Evolutionary conservation across 108 stramenopile species (phyloP).

Genomic region (Nitzschia sp.): DNA sequence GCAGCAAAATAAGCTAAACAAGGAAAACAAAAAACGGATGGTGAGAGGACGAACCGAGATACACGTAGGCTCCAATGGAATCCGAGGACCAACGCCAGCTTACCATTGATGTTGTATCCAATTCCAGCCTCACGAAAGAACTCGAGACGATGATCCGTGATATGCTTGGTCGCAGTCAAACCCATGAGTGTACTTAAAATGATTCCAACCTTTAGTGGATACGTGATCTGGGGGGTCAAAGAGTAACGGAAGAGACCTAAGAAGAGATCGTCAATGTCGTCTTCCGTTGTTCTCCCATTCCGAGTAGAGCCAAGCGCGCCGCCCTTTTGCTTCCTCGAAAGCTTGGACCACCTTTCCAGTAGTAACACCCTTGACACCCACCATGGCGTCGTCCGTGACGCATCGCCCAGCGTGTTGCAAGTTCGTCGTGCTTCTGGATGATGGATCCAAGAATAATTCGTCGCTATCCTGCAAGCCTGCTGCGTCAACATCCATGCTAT

Average conservation of each 20-base stretch:
- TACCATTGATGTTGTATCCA: slow-evolving; percentile 37
- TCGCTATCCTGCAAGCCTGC: neutral
- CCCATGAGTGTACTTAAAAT: slow-evolving; percentile 38
- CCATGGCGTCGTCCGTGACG: slow-evolving; percentile 7
- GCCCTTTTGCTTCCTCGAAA: neutral
- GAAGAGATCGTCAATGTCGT: neutral
- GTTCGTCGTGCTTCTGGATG: neutral
- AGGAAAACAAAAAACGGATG: no score
- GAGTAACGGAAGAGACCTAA: slow-evolving; percentile 18
- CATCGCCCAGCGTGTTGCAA: neutral
- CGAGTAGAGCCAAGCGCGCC: neutral
- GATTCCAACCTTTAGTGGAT: slow-evolving; percentile 38
- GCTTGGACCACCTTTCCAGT: slow-evolving; percentile 20
- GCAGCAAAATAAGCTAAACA: no score
- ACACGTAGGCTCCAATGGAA: no score
- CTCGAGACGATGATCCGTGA: slow-evolving; percentile 38
- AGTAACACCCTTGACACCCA: slow-evolving; percentile 21
- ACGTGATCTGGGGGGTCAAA: neutral
- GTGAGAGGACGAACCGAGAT: no score
- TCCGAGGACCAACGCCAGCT: no score
- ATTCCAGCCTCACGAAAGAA: slow-evolving; percentile 45
- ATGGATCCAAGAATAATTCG: neutral
- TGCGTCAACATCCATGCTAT: neutral
- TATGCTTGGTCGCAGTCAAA: slow-evolving; percentile 23
- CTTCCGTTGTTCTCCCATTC: neutral